phyloP scores from a whole-genome alignment of 2,329 filamentous ascomycete genomes.

The Paraphoma chrysanthemicola region DNA sequence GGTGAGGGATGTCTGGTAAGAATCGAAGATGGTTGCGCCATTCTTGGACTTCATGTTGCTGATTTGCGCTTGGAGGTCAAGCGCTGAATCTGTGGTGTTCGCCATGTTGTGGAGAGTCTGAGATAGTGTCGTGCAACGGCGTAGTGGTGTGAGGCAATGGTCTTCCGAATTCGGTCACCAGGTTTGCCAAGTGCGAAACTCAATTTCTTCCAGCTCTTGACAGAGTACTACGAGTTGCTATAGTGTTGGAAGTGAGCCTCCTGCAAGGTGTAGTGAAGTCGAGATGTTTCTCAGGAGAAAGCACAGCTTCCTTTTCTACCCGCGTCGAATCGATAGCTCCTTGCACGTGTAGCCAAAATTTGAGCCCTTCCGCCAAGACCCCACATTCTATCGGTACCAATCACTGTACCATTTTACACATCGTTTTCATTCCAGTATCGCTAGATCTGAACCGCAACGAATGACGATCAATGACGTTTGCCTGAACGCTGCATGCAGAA shows the following conservation, averaged over 20 bases:
- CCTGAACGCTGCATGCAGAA: not conserved
- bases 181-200: not conserved
- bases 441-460: too few species aligned
- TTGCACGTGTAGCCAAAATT: slow-evolving; percentile 34
- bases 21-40: slow-evolving; percentile 28
- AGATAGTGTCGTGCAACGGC: not conserved
- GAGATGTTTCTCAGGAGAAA: not conserved
- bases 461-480: not conserved
- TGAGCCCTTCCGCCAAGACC: slow-evolving; percentile 29
- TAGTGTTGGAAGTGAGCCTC: not conserved
- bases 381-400: slow-evolving; percentile 24
- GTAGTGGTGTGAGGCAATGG: slow-evolving; percentile 7
- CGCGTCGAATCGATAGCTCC: slow-evolving; percentile 17
- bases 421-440: not conserved
- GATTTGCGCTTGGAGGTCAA: slow-evolving; percentile 32
- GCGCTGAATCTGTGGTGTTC: slow-evolving; percentile 22
- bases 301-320: slow-evolving; percentile 20
- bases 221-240: not conserved
- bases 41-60: slow-evolving; percentile 27
- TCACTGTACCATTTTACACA: not conserved
- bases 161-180: slow-evolving; percentile 6
- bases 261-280: not conserved
- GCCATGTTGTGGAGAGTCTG: slow-evolving; percentile 14
- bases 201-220: not conserved
- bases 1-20: slow-evolving; percentile 36